Conservation (phyloP, 139 green algal genomes). For the Chlorella sp. region DNA sequence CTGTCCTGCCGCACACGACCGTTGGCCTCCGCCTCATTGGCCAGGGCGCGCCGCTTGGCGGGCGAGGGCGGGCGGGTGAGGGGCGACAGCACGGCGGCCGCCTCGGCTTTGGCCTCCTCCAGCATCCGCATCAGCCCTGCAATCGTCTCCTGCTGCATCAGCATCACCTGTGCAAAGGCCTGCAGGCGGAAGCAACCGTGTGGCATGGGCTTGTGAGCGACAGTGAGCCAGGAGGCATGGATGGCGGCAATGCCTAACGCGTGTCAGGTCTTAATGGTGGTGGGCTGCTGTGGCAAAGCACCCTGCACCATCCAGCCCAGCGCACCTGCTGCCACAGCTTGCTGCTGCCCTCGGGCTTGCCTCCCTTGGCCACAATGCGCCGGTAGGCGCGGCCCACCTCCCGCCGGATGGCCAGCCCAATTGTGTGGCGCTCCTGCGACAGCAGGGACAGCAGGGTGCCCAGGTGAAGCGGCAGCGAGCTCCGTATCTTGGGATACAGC, state of each 20-base stretch:
- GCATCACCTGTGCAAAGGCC: constrained; percentile 72
- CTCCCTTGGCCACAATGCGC: constrained; percentile 11
- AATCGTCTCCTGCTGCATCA: constrained; percentile 69
- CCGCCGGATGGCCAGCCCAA: constrained; percentile 56
- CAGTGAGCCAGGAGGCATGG: neutral
- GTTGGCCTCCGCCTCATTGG: constrained; percentile 27
- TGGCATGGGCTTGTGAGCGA: no score
- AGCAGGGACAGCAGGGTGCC: neutral
- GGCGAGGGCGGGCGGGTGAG: constrained; percentile 30
- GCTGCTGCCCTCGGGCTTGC: constrained; percentile 10
- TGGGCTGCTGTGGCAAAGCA: no score
- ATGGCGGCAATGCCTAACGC: no score
- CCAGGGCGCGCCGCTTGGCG: constrained; percentile 17
- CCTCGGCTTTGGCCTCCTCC: constrained; percentile 24
- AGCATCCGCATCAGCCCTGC: constrained; percentile 59
- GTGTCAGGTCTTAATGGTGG: neutral
- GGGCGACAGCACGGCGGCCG: neutral
- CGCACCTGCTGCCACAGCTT: constrained; percentile 35
- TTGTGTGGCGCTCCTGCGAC: constrained; percentile 59
- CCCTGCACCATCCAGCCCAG: neutral
- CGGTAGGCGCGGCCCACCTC: constrained; percentile 60
- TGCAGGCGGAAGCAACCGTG: constrained; percentile 44
- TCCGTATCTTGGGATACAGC: neutral
- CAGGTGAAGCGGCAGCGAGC: neutral
- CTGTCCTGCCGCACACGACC: constrained; percentile 10